These are phyloP conservation scores for Blepharisma japonicum DNA, from an alignment of 73 alveolate genomes.

Conservation along the genomic window DNA sequence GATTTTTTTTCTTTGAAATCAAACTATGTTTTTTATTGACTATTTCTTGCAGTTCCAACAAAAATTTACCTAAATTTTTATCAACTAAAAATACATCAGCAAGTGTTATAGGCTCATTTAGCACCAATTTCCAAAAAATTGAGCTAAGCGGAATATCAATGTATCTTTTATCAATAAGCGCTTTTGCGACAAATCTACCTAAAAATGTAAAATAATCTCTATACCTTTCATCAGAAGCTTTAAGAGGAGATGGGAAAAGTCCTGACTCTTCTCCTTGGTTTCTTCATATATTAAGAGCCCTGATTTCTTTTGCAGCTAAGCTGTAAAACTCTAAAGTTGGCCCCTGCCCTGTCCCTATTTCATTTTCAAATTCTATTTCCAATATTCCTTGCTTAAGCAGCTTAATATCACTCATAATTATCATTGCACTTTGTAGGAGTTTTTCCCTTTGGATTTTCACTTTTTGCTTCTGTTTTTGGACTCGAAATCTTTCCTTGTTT, in stretches of 20 bases:
- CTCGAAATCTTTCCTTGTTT: background rate
- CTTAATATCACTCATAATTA: background rate
- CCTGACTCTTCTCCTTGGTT: conserved; percentile 20
- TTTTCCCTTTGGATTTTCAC: background rate
- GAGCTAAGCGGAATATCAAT: conserved; percentile 82
- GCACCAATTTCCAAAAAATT: conserved; percentile 78
- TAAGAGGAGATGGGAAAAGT: conserved; percentile 26
- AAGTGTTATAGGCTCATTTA: conserved; percentile 55
- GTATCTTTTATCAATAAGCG: conserved; percentile 86
- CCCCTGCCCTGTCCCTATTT: conserved; percentile 31
- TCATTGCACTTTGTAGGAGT: background rate
- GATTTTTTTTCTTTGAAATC: conserved; percentile 5
- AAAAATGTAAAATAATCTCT: conserved; percentile 37
- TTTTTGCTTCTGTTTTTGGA: background rate
- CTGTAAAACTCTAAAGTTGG: conserved; percentile 31
- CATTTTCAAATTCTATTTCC: conserved; percentile 27
- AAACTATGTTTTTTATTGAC: conserved; percentile 2
- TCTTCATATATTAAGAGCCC: conserved; percentile 9
- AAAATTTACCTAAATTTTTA: conserved; percentile 33
- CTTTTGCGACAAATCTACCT: conserved; percentile 88
- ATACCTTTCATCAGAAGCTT: background rate
- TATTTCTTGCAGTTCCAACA: conserved; percentile 56
- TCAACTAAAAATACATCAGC: conserved; percentile 23
- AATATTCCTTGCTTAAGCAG: conserved; percentile 26
- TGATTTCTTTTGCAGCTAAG: background rate